Percentiles rank a stretch among this genome's conserved stretches.
Evolutionary conservation across 2,329 filamentous ascomycete genomes (phyloP).

Genomic region (Scedosporium apiospermum): DNA sequence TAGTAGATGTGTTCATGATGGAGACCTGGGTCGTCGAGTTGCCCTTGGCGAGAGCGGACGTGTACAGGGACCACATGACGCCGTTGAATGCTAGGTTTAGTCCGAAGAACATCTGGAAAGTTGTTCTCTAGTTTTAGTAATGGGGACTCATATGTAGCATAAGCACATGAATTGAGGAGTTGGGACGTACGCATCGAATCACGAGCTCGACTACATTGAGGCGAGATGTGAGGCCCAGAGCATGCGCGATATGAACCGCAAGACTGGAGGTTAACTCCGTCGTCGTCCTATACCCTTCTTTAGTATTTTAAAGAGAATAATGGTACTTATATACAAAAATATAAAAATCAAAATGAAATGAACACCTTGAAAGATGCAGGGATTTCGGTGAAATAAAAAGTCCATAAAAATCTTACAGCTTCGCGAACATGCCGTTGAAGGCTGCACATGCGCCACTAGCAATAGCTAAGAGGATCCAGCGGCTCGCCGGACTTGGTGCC

Average conservation of each 20-base stretch:
- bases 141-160: neutral
- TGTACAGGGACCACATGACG: conserved; percentile 80
- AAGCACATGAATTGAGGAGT: neutral
- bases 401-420: conserved; percentile 46
- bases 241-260: conserved; percentile 31
- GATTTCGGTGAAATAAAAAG: neutral
- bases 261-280: conserved; percentile 43
- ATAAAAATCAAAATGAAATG: too few species aligned
- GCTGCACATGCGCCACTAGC: conserved; percentile 70
- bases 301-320: too few species aligned
- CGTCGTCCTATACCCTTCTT: conserved; percentile 34
- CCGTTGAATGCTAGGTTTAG: conserved; percentile 69
- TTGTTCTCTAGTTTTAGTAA: neutral
- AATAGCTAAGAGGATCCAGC: conserved; percentile 61
- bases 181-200: conserved; percentile 37
- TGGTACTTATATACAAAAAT: too few species aligned
- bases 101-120: conserved; percentile 58
- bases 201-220: conserved; percentile 36
- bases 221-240: conserved; percentile 31
- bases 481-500: neutral
- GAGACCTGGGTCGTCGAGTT: conserved; percentile 70
- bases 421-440: conserved; percentile 76
- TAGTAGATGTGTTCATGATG: conserved; percentile 73
- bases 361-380: too few species aligned
- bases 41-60: conserved; percentile 63